phyloP scores from a whole-genome alignment of 2,329 filamentous ascomycete species.

The Aspergillus melleus region DNA sequence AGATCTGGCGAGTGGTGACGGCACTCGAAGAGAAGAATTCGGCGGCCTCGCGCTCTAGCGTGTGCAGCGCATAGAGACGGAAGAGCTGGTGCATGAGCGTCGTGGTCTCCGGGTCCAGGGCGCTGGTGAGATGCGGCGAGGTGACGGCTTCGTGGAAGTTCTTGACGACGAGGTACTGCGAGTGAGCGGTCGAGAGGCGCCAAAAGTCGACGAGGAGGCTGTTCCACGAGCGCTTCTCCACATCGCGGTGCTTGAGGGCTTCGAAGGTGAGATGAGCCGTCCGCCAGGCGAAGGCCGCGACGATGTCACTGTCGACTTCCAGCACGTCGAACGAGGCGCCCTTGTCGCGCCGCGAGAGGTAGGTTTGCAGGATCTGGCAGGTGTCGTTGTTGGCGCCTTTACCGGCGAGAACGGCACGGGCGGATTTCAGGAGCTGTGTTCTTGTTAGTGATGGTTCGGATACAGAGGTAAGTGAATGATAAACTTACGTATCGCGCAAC shows the following conservation, averaged over 20 bases:
- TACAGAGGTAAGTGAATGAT: background rate
- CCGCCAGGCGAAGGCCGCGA: constrained; percentile 74
- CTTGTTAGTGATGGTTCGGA: background rate
- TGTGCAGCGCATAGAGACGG: constrained; percentile 65
- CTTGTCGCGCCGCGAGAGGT: constrained; percentile 65
- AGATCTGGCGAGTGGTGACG: constrained; percentile 70
- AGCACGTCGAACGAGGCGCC: constrained; percentile 74
- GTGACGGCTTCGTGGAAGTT: constrained; percentile 73
- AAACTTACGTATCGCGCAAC: constrained; percentile 66
- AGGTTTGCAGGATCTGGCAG: constrained; percentile 64
- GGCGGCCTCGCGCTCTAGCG: constrained; percentile 66
- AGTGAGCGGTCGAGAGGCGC: constrained; percentile 72
- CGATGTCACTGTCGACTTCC: constrained; percentile 68
- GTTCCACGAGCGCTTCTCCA: constrained; percentile 76
- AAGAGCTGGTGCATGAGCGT: constrained; percentile 65
- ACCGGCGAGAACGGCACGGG: constrained; percentile 66
- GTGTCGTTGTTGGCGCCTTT: constrained; percentile 68
- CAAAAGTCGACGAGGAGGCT: constrained; percentile 76
- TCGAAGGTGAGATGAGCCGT: constrained; percentile 74
- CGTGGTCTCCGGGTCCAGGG: constrained; percentile 59
- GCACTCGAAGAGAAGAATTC: constrained; percentile 73
- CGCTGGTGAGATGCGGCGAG: constrained; percentile 50
- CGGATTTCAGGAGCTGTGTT: constrained; percentile 68
- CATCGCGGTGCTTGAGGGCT: constrained; percentile 70
- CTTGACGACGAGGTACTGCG: constrained; percentile 76